Conservation (phyloP, 192 early-diverging fungal genomes). For the Geranomyces michiganensis region DNA sequence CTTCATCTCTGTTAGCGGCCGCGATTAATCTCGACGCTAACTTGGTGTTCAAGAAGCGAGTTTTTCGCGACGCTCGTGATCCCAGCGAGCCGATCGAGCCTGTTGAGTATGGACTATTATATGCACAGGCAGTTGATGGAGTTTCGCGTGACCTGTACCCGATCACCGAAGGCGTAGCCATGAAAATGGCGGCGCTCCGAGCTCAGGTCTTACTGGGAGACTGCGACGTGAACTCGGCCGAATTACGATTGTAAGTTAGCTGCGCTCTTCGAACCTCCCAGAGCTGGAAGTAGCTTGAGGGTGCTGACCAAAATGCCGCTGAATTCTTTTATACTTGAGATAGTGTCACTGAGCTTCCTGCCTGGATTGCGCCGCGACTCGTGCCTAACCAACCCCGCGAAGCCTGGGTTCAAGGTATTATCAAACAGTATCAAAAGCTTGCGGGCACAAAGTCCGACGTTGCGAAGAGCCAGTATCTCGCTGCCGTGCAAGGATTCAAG, state of each 20-base stretch:
- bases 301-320: not conserved
- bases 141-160: conserved; percentile 50
- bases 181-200: conserved; percentile 52
- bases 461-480: conserved; percentile 49
- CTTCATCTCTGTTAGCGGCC: not conserved
- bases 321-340: not conserved
- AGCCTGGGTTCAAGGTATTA: conserved; percentile 44
- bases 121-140: conserved; percentile 52
- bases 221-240: conserved; percentile 34
- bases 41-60: conserved; percentile 52
- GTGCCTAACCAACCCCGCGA: conserved; percentile 44
- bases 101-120: conserved; percentile 49
- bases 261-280: not conserved
- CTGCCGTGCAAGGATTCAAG: conserved; percentile 41
- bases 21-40: conserved; percentile 34
- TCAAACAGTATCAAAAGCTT: conserved; percentile 49
- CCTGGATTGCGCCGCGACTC: conserved; percentile 44
- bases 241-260: conserved; percentile 38
- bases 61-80: conserved; percentile 53
- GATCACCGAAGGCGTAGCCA: conserved; percentile 43
- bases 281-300: conserved; percentile 4
- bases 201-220: conserved; percentile 55
- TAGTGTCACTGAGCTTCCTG: conserved; percentile 35
- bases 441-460: conserved; percentile 30
- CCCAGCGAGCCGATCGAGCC: conserved; percentile 34